Conservation (phyloP, 768 basidiomycete species). For the Leccinum variicolor region DNA sequence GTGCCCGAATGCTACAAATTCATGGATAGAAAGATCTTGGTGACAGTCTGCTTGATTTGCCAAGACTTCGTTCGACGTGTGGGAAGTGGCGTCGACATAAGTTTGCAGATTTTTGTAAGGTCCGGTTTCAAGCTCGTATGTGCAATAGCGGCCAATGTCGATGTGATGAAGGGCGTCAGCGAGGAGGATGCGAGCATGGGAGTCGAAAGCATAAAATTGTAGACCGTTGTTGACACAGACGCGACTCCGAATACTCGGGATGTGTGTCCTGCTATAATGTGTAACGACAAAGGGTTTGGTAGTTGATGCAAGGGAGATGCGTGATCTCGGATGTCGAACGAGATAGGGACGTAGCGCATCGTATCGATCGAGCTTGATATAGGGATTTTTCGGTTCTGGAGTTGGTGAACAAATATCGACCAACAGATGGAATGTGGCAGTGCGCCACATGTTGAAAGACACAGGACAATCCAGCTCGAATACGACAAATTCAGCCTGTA, state of each 20-base stretch:
- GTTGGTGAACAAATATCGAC: constrained; percentile 31
- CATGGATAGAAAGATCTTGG: constrained; percentile 38
- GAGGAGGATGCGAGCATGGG: constrained; percentile 2
- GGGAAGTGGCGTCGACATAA: constrained; percentile 32
- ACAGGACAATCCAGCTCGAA: constrained; percentile 28
- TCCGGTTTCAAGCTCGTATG: constrained; percentile 27
- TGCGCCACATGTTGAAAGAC: constrained; percentile 43
- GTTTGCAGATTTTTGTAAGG: constrained; percentile 35
- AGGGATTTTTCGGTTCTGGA: constrained; percentile 3
- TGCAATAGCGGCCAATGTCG: constrained; percentile 26
- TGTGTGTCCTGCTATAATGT: constrained; percentile 26
- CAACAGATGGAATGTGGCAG: constrained; percentile 36
- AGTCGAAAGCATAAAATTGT: constrained; percentile 28
- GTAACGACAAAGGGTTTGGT: constrained; percentile 22
- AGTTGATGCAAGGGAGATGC: constrained; percentile 20
- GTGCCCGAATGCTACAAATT: constrained; percentile 41
- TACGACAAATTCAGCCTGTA: constrained; percentile 22
- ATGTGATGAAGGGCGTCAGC: constrained; percentile 5
- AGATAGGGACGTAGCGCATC: constrained; percentile 7
- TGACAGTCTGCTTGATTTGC: constrained; percentile 42
- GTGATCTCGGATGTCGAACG: constrained; percentile 11
- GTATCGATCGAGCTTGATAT: constrained; percentile 15
- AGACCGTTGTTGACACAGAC: constrained; percentile 32
- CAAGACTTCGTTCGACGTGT: constrained; percentile 42
- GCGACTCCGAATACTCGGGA: constrained; percentile 12